Evolutionary conservation across 441 rosid species (phyloP), one percentile per base, ranked within the genome.

Genomic region (Hypseocharis bilobata): DNA sequence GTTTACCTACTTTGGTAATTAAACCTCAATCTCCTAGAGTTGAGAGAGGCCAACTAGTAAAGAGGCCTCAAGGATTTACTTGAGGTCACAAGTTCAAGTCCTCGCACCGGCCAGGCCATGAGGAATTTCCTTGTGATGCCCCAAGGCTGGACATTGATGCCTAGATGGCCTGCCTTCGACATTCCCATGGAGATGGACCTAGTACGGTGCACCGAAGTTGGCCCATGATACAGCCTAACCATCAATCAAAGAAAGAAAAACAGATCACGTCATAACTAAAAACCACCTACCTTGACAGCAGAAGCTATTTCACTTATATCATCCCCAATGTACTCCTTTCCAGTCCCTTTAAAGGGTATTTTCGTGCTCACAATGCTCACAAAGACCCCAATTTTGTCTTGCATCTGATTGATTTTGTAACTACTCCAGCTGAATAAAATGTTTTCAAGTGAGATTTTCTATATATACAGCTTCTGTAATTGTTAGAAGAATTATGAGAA

Each of bases 301-400:
- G 84, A 78, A 72, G 97, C 95, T 44, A 93, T 93, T 84, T 90
- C 97, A 2, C 74, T 85, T 73, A 90, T 88, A 84, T 93, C 96
- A 76, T 93, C 97, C 80, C 98, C 98, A 64, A 93, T 93, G 68
- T 90, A 93, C 74, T 93, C 98, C 78, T 90, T 93, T 57, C 98
- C 98, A 16, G 97, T 93, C 57, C 98, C 98, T 77, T 92, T 92
- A 72, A 92, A 92, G 11, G 98, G 98, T 64, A 92, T 86, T 78
- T 92, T 92, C 64, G 98, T 92, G 83, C 96, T 92, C 62, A 93
- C 96, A 44, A 89, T 81, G 83, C 97, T 93, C 60, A 90, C 95
- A 60, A 93, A 93, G 68, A 90, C 98, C 16, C 98, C 97, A 34
- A 90, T 81, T 74, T 87, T 93, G 62, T 93, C 98, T 71, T 88